phyloP scores from a whole-genome alignment of 225 moss, liverwort and hornwort genomes.

The Sphagnum tenellum region DNA sequence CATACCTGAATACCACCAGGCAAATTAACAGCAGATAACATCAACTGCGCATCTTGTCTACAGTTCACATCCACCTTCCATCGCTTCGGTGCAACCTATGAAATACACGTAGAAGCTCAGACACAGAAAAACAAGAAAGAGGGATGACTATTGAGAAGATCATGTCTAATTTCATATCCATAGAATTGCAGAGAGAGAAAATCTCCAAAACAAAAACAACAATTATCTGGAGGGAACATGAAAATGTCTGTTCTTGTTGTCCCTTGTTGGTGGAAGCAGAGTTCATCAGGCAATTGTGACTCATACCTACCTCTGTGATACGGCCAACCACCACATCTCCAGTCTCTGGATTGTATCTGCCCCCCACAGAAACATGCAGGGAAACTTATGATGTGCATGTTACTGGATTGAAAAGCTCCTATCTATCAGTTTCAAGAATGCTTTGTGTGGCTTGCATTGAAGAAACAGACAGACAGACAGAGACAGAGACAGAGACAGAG shows the following conservation, averaged over 20 bases:
- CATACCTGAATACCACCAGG: conserved; percentile 92
- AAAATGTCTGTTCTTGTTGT: no score
- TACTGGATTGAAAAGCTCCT: background rate
- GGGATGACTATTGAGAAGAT: background rate
- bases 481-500: background rate
- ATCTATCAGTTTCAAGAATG: background rate
- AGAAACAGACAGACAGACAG: no score
- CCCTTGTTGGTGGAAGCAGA: no score
- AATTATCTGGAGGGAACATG: background rate
- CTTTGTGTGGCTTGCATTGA: no score
- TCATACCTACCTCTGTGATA: conserved; percentile 72
- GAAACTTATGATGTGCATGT: no score
- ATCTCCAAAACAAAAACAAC: background rate
- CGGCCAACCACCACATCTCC: conserved; percentile 99
- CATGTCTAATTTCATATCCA: no score
- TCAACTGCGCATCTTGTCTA: conserved; percentile 87
- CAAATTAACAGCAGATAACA: conserved; percentile 89
- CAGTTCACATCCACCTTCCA: conserved; percentile 98
- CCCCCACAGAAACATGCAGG: background rate
- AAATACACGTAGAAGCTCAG: background rate
- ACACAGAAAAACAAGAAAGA: conserved; percentile 4
- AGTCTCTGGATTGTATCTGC: conserved; percentile 89
- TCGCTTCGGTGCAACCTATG: conserved; percentile 81
- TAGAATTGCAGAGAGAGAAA: background rate
- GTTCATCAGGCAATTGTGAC: background rate